These are phyloP conservation scores for Chara braunii DNA, from an alignment of 139 green algal species.

Conservation along the genomic window DNA sequence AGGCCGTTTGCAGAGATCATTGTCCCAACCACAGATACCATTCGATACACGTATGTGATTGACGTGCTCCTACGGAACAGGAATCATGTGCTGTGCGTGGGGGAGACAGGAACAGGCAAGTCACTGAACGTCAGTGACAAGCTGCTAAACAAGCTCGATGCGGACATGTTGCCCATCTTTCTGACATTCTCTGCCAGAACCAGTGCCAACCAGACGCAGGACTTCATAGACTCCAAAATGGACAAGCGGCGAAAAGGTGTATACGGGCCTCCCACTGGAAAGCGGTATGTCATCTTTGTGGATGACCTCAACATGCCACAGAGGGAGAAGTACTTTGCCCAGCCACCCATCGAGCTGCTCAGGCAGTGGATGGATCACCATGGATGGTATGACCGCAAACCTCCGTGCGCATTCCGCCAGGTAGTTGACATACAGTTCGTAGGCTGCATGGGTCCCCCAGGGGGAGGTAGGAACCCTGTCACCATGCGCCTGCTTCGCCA, in stretches of 20 bases:
- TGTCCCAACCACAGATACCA: constrained; percentile 66
- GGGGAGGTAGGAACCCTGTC: constrained; percentile 45
- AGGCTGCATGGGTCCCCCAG: constrained; percentile 45
- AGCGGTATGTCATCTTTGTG: constrained; percentile 40
- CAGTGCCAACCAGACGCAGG: constrained; percentile 70
- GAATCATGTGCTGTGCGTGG: constrained; percentile 68
- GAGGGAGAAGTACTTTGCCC: constrained; percentile 50
- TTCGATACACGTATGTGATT: constrained; percentile 66
- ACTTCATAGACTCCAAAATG: constrained; percentile 51
- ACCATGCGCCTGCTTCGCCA: constrained; percentile 42
- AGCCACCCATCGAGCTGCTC: constrained; percentile 50
- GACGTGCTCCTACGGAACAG: constrained; percentile 49
- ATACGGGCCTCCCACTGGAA: constrained; percentile 40
- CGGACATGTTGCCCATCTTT: constrained; percentile 58
- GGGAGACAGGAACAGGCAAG: constrained; percentile 77
- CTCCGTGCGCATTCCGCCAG: constrained; percentile 50
- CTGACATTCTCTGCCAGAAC: constrained; percentile 72
- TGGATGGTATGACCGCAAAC: constrained; percentile 46
- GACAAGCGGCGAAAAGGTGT: constrained; percentile 49
- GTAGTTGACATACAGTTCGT: constrained; percentile 61
- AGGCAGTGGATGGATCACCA: constrained; percentile 51
- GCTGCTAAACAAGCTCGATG: constrained; percentile 57
- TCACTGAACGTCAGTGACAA: constrained; percentile 64
- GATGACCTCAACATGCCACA: constrained; percentile 51
- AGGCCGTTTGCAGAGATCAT: constrained; percentile 64